Percentiles rank a stretch among this genome's conserved stretches.
phyloP scores from a whole-genome alignment of 2,329 filamentous ascomycete genomes.

The Diaporthe aspalathi region DNA sequence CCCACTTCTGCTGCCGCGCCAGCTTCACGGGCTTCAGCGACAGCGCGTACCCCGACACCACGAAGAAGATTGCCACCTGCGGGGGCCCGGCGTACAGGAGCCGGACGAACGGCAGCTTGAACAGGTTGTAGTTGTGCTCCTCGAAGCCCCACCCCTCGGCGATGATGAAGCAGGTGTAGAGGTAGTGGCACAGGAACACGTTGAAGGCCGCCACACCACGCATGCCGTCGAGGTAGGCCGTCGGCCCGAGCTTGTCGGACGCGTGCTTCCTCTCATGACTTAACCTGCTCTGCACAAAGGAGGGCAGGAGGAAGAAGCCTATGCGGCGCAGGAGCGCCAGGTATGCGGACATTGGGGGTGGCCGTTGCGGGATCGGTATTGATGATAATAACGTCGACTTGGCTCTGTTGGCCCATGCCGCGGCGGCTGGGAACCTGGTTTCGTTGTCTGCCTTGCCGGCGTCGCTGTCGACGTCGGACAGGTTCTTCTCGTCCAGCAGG shows the following conservation, averaged over 20 bases:
- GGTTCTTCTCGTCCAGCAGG: slow-evolving; percentile 57
- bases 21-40: slow-evolving; percentile 64
- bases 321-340: slow-evolving; percentile 50
- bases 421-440: slow-evolving; percentile 45
- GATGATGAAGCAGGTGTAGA: slow-evolving; percentile 64
- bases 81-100: slow-evolving; percentile 66
- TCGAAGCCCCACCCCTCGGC: slow-evolving; percentile 62
- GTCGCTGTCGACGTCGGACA: slow-evolving; percentile 59
- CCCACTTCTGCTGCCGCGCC: slow-evolving; percentile 42
- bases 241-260: slow-evolving; percentile 59
- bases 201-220: slow-evolving; percentile 66
- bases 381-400: slow-evolving; percentile 37
- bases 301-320: slow-evolving; percentile 62
- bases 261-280: slow-evolving; percentile 52
- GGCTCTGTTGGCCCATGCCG: slow-evolving; percentile 49
- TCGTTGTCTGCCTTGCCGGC: slow-evolving; percentile 53
- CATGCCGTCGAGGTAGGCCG: slow-evolving; percentile 69
- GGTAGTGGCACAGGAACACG: slow-evolving; percentile 68
- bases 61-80: slow-evolving; percentile 71
- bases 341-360: slow-evolving; percentile 30
- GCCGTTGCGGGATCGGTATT: slow-evolving; percentile 50
- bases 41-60: slow-evolving; percentile 71
- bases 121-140: slow-evolving; percentile 56
- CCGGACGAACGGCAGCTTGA: slow-evolving; percentile 65
- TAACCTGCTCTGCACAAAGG: slow-evolving; percentile 60